These are phyloP conservation scores for Globisporangium sylvaticum DNA, from an alignment of 352 stramenopile species.

Conservation along the genomic window DNA sequence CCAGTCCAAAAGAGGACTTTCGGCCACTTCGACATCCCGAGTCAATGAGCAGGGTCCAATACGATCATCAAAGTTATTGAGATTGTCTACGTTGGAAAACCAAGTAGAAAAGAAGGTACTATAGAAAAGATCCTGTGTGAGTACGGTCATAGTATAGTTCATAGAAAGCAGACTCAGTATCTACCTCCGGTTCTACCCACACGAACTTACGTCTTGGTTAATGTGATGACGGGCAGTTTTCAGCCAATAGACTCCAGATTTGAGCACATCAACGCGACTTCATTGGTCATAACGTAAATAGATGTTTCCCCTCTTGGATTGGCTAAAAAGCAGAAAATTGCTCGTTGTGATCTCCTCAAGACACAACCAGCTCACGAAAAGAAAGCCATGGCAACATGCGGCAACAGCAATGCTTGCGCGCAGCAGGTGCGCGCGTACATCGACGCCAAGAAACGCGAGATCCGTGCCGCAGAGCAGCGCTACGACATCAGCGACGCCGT, in stretches of 20 bases:
- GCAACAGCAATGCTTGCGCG: constrained; percentile 15
- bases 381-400: background rate
- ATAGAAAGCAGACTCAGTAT: too few relatives aligned
- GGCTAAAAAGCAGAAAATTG: background rate
- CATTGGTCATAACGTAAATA: background rate
- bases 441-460: constrained; percentile 35
- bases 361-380: background rate
- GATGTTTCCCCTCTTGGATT: background rate
- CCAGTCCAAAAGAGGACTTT: constrained; percentile 14
- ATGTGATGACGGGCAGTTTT: too few relatives aligned
- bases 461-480: constrained; percentile 39
- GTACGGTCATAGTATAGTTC: constrained; percentile 18
- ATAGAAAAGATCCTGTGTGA: constrained; percentile 30
- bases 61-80: constrained; percentile 22
- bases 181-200: too few relatives aligned
- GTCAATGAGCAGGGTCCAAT: constrained; percentile 17
- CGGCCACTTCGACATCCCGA: constrained; percentile 12
- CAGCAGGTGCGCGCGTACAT: constrained; percentile 48
- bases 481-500: constrained; percentile 42
- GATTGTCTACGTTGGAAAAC: constrained; percentile 26
- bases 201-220: too few relatives aligned
- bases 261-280: too few relatives aligned
- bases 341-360: background rate
- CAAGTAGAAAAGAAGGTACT: constrained; percentile 25
- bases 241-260: too few relatives aligned